phyloP scores from a whole-genome alignment of 176 grass and related monocot species.

The Ensete glaucum region DNA sequence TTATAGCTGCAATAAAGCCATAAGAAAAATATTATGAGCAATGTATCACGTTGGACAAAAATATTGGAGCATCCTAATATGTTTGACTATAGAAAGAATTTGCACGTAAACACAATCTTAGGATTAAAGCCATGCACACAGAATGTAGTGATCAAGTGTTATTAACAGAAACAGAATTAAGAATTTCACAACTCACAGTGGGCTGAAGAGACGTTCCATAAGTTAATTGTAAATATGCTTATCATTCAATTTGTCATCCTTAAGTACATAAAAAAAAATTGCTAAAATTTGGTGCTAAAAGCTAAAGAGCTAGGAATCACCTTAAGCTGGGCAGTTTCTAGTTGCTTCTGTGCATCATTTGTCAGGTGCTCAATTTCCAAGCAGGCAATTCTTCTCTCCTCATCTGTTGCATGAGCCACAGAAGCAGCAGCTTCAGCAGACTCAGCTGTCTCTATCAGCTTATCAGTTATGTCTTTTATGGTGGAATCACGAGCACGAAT shows the following conservation, averaged over 20 bases:
- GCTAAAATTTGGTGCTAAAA: background rate
- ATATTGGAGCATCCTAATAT: background rate
- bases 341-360: slow-evolving; percentile 53
- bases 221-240: background rate
- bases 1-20: background rate
- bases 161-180: background rate
- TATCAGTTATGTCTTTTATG: slow-evolving; percentile 84
- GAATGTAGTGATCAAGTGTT: background rate
- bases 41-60: background rate
- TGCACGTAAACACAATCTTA: background rate
- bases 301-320: slow-evolving; percentile 19
- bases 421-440: slow-evolving; percentile 74
- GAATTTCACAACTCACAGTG: background rate
- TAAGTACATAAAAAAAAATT: background rate
- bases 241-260: background rate
- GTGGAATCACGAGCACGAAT: slow-evolving; percentile 68
- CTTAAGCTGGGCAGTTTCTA: slow-evolving; percentile 59
- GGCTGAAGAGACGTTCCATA: background rate
- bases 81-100: background rate
- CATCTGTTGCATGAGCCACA: slow-evolving; percentile 75
- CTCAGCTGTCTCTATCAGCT: slow-evolving; percentile 79
- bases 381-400: slow-evolving; percentile 55
- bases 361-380: slow-evolving; percentile 57
- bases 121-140: background rate
- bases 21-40: background rate